Base-by-base conservation (phyloP, 169 alveolate genomes). In the Miamiensis avidus region DNA sequence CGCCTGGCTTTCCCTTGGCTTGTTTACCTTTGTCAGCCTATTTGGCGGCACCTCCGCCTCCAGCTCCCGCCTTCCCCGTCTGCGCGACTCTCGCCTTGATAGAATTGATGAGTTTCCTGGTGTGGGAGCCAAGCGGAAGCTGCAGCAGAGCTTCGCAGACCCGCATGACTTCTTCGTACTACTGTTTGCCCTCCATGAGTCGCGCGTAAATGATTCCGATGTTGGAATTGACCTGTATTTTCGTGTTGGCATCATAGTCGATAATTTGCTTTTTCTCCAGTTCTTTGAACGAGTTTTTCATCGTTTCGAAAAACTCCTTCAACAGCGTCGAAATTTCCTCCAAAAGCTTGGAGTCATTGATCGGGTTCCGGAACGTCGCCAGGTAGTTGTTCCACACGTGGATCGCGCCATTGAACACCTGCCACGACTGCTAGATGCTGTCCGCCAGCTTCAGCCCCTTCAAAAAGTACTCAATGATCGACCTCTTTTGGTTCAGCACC, bases 321-420 rank as follows among this genome's bases (percentile, higher is more conserved):
- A 96, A 82, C 25, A 93, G 86, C 29, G 92, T 92, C 27, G 93
- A 86, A 33, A 94, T 91, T 76, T 94, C 94, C 74, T 90, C 89
- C 29, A 93, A 89, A 75, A 95, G 82, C 31, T 92, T 78, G n/a
- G 93, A 91, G 73, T 89, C 92, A 87, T 91, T 93, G 30, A 86
- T 91, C 49, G 94, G 92, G 31, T 83, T 90, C 79, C 93, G 84
- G 76, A 96, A 83, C 25, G 94, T 69, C 27, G 96, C 92, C 29
- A 95, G 82, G 32, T 92, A 95, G 76, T 90, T 94, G 83, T 96
- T 94, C 97, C 97, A 96, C 72, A 94, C 88, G 73, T 89, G 82
- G 76, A 96, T 95, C 6, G 96, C 96, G 0, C 96, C 97, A 83
- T 94, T 96, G 82, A 96, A 94, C n/a, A 95, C 92, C 65, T 94